Evolutionary conservation across 2,329 filamentous ascomycete species (phyloP).

Genomic region (Nothophaeocryptopus gaeumannii): DNA sequence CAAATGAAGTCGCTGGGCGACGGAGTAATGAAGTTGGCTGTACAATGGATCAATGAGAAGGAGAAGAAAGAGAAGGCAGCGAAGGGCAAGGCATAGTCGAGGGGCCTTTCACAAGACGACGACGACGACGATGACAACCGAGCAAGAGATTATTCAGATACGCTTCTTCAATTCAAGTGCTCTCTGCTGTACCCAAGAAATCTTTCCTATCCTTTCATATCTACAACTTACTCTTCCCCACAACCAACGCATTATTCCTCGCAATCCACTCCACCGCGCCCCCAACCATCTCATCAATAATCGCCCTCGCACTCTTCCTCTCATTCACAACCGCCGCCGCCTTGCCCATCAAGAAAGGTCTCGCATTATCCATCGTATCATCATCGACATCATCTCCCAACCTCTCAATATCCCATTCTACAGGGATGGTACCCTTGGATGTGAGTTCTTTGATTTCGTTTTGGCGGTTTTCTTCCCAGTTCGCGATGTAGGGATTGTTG

Average conservation of each 20-base stretch:
- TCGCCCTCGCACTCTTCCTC: constrained; percentile 83
- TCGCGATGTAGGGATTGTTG: constrained; percentile 87
- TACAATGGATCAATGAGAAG: neutral
- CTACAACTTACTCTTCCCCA: constrained; percentile 38
- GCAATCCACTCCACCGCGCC: constrained; percentile 57
- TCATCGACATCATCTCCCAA: constrained; percentile 66
- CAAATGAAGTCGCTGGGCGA: too few species aligned
- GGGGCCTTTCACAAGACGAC: too few species aligned
- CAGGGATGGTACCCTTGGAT: constrained; percentile 82
- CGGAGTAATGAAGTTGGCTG: too few species aligned
- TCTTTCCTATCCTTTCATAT: constrained; percentile 1
- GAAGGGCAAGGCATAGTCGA: neutral
- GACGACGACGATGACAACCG: too few species aligned
- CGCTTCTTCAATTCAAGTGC: too few species aligned
- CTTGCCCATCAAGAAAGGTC: constrained; percentile 95
- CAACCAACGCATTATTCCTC: constrained; percentile 28
- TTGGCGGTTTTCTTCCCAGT: constrained; percentile 92
- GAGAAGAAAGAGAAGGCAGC: neutral
- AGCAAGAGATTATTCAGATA: too few species aligned
- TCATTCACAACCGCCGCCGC: constrained; percentile 91
- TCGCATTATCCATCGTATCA: constrained; percentile 85
- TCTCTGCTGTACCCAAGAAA: neutral
- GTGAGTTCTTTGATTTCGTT: constrained; percentile 92
- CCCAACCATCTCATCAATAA: constrained; percentile 88
- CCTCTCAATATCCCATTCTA: constrained; percentile 90